Conservation (phyloP, 805 yeast genomes). For the Trichomonascus vanleenenianus region DNA sequence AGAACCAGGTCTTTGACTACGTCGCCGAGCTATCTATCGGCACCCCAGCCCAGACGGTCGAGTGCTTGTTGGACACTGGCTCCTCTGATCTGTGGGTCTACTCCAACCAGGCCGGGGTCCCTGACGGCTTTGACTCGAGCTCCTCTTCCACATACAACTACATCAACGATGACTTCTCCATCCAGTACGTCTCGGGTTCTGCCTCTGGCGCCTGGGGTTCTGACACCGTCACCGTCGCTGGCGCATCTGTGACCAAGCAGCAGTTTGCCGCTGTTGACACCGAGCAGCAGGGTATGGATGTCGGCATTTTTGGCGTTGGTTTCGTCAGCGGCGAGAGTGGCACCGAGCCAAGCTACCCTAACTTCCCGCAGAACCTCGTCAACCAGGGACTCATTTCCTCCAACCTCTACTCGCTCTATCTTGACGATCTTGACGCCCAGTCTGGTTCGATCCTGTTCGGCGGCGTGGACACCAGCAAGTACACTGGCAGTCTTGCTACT, state of each 20-base stretch:
- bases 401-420: constrained; percentile 53
- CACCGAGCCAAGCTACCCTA: constrained; percentile 35
- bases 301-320: constrained; percentile 25
- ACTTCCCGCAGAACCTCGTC: constrained; percentile 52
- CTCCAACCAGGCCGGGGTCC: constrained; percentile 5
- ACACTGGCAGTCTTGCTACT: constrained; percentile 34
- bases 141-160: constrained; percentile 17
- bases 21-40: constrained; percentile 30
- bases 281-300: background rate
- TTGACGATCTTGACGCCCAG: constrained; percentile 34
- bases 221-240: constrained; percentile 43
- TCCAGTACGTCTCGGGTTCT: constrained; percentile 13
- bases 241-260: constrained; percentile 38
- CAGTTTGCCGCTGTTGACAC: constrained; percentile 12
- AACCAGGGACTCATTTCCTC: constrained; percentile 46
- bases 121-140: constrained; percentile 4
- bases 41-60: constrained; percentile 35
- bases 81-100: constrained; percentile 44
- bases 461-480: constrained; percentile 38
- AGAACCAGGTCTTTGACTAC: constrained; percentile 7
- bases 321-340: constrained; percentile 19
- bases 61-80: constrained; percentile 41
- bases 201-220: constrained; percentile 48
- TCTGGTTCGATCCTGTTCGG: constrained; percentile 36
- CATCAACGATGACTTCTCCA: constrained; percentile 12